A percentile compares a stretch with the other conserved stretches of the same genome.
phyloP scores from a whole-genome alignment of 768 basidiomycete species.

The Boletus barrowsii region DNA sequence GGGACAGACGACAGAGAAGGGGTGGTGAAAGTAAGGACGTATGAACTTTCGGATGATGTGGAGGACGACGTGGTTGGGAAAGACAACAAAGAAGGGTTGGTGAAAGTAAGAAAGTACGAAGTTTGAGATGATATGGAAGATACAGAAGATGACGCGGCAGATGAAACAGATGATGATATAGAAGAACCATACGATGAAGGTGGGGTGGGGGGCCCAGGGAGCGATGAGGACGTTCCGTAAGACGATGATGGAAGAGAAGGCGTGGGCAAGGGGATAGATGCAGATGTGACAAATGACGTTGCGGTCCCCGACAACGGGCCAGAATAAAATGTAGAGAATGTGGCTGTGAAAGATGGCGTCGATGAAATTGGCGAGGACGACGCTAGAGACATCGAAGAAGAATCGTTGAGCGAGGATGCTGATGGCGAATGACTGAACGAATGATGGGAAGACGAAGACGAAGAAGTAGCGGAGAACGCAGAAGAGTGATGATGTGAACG shows the following conservation, averaged over 20 bases:
- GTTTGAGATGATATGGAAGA: neutral
- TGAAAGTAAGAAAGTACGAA: neutral
- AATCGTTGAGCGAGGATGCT: neutral
- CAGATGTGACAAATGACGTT: neutral
- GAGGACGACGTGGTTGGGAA: neutral
- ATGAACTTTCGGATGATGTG: neutral
- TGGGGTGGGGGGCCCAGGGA: neutral
- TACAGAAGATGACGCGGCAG: neutral
- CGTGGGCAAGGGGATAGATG: neutral
- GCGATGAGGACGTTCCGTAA: neutral
- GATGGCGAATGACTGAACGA: neutral
- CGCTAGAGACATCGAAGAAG: neutral
- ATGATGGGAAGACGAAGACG: neutral
- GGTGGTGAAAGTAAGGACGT: neutral
- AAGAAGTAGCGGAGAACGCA: neutral
- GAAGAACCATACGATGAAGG: neutral
- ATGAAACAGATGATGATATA: neutral
- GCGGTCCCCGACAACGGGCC: neutral
- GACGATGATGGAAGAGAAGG: neutral
- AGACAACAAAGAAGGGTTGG: neutral
- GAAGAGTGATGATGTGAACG: neutral
- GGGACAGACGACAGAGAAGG: neutral
- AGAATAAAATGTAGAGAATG: neutral
- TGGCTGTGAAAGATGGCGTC: neutral
- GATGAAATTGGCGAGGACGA: neutral